phyloP scores from a whole-genome alignment of 2,329 filamentous ascomycete genomes.

The Westerdykella ornata region DNA sequence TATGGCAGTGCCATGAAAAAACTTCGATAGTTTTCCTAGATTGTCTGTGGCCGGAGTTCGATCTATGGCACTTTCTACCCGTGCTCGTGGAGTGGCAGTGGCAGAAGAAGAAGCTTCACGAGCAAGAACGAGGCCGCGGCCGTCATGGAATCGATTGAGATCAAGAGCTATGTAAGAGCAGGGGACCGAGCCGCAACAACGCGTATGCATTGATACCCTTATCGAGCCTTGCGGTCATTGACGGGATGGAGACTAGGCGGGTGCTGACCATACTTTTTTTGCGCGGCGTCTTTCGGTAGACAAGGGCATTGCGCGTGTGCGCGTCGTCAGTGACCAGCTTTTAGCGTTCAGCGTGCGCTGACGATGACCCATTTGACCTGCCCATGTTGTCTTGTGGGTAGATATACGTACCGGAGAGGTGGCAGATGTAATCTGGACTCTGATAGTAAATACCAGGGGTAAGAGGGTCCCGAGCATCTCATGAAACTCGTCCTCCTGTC shows the following conservation, averaged over 20 bases:
- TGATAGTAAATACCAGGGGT: no score
- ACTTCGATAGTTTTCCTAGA: constrained; percentile 90
- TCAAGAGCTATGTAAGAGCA: not conserved
- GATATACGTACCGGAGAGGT: no score
- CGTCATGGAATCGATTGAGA: constrained; percentile 23
- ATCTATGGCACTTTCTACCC: constrained; percentile 86
- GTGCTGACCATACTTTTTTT: not conserved
- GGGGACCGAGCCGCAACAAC: not conserved
- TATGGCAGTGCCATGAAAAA: constrained; percentile 93
- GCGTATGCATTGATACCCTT: constrained; percentile 12
- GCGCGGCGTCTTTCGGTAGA: not conserved
- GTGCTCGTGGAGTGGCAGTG: constrained; percentile 87
- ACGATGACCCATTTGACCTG: no score
- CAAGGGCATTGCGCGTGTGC: no score
- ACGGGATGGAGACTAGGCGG: constrained; percentile 1
- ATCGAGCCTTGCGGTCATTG: constrained; percentile 1
- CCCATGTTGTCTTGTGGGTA: no score
- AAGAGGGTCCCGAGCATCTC: no score
- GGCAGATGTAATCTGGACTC: no score
- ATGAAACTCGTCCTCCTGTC: no score
- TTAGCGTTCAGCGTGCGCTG: no score
- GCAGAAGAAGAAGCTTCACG: constrained; percentile 44
- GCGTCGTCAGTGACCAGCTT: no score
- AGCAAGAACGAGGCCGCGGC: constrained; percentile 29
- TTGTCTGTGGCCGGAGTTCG: constrained; percentile 93